phyloP scores from a whole-genome alignment of 78 protist genomes.

The Polysphondylium violaceum region DNA sequence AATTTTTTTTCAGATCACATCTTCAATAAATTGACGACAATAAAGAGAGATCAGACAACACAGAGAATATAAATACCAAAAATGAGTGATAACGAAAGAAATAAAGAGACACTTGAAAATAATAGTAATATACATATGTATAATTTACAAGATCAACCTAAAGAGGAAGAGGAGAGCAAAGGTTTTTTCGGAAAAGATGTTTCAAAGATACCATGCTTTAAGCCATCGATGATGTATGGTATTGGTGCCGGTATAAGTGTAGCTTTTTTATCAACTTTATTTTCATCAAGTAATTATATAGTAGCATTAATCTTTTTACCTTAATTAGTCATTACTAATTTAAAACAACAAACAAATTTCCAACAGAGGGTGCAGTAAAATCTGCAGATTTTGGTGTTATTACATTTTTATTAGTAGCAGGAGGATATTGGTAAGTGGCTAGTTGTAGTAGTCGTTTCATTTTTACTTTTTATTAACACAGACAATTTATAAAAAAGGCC shows the following conservation, averaged over 20 bases:
- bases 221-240: slow-evolving; percentile 44
- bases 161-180: neutral
- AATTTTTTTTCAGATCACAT: no score
- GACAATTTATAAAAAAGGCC: slow-evolving; percentile 28
- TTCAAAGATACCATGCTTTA: slow-evolving; percentile 56
- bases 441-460: neutral
- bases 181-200: neutral
- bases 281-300: slow-evolving; percentile 28
- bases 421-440: slow-evolving; percentile 45
- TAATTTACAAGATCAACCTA: slow-evolving; percentile 1
- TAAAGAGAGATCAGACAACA: no score
- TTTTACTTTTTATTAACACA: neutral
- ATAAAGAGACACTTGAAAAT: neutral
- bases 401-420: slow-evolving; percentile 46
- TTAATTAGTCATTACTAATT: neutral
- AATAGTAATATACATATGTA: slow-evolving; percentile 50
- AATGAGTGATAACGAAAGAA: slow-evolving; percentile 28
- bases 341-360: neutral
- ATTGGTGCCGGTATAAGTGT: slow-evolving; percentile 54
- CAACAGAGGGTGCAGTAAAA: neutral
- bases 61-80: no score
- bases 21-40: no score
- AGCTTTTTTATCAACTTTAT: slow-evolving; percentile 4
- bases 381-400: slow-evolving; percentile 47
- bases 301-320: neutral